These are phyloP conservation scores for Capsicum pubescens DNA, from an alignment of 257 asterid genomes.

Conservation along the genomic window DNA sequence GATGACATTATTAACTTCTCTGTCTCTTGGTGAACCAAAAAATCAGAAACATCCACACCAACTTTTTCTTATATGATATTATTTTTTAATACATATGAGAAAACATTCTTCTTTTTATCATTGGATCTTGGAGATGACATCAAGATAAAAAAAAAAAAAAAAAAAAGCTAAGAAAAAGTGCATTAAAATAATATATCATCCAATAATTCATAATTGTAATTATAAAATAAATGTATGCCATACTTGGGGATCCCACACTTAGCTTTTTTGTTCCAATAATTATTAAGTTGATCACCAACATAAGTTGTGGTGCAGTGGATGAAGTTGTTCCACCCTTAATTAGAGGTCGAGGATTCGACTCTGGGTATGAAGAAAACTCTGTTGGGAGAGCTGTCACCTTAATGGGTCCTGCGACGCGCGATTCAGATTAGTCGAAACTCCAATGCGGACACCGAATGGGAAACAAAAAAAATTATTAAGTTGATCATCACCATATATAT, in stretches of 20 bases:
- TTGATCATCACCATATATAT: not conserved
- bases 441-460: no score
- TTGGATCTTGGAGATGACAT: conserved; percentile 22
- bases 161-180: not conserved
- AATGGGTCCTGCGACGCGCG: no score
- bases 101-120: conserved; percentile 25
- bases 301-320: no score
- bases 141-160: not conserved
- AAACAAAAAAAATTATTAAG: not conserved
- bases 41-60: not conserved
- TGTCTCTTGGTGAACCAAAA: not conserved
- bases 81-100: not conserved
- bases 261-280: not conserved
- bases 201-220: conserved; percentile 19
- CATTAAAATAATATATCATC: not conserved
- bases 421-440: no score
- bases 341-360: no score
- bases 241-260: conserved; percentile 17
- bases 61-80: conserved; percentile 18
- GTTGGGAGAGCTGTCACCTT: no score
- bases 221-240: not conserved
- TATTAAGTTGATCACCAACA: not conserved
- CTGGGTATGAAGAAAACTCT: no score
- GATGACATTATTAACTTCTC: not conserved
- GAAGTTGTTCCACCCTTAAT: no score